Conservation (phyloP, 352 stramenopile species). For the Phytophthora quininea region DNA sequence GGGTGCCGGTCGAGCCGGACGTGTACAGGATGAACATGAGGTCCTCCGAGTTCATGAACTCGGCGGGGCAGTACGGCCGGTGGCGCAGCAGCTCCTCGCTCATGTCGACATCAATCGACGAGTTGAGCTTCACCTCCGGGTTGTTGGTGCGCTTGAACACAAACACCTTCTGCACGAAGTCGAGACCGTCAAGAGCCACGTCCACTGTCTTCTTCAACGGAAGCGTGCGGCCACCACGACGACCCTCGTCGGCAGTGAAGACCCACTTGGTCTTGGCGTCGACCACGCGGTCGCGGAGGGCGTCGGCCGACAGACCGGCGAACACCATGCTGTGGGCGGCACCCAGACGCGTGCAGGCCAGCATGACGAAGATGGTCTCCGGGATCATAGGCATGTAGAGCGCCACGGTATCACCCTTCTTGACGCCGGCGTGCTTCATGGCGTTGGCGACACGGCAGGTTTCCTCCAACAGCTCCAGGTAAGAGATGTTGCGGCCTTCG, state of each 20-base stretch:
- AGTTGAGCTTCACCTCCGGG: conserved; percentile 73
- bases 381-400: conserved; percentile 99
- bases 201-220: conserved; percentile 96
- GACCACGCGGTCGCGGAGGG: conserved; percentile 94
- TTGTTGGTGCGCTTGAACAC: conserved; percentile 92
- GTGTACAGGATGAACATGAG: conserved; percentile 98
- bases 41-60: conserved; percentile 96
- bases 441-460: conserved; percentile 94
- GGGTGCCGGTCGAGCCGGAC: conserved; percentile 94
- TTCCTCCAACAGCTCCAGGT: conserved; percentile 46
- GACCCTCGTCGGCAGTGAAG: conserved; percentile 92
- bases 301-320: conserved; percentile 94
- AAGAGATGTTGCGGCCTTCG: conserved; percentile 63
- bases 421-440: conserved; percentile 87
- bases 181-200: conserved; percentile 84
- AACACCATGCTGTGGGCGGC: conserved; percentile 97
- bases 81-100: conserved; percentile 84
- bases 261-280: conserved; percentile 90
- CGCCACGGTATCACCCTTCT: conserved; percentile 94
- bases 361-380: conserved; percentile 96
- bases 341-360: conserved; percentile 97
- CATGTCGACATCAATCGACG: conserved; percentile 93
- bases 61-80: conserved; percentile 94
- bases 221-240: conserved; percentile 91
- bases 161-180: conserved; percentile 93